Evolutionary conservation across 306 rosid genomes (phyloP), one percentile per base, ranked within the genome.

Genomic region (Pyrus pyrifolia): DNA sequence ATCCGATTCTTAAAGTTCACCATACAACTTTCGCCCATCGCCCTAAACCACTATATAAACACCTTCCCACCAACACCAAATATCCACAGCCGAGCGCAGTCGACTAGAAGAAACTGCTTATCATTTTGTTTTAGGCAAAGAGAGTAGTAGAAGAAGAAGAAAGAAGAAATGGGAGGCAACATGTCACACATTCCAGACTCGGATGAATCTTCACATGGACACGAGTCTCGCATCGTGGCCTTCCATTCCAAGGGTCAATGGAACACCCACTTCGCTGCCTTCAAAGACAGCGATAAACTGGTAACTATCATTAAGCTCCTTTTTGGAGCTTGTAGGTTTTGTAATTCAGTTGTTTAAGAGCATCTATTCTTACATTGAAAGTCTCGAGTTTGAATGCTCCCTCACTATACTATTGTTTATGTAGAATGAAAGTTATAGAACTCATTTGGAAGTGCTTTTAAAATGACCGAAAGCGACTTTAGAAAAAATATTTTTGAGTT

Each of bases 201-300:
- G 21, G 66, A 76, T 42, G 38, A n/a, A 63, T 31, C 88, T 13
- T 11, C 70, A 35, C 73, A 70, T 12, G 81, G 12, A 29, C 71
- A 67, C 8, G 73, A 23, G 55, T 80, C 89, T 21, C 70, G 76
- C 71, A 52, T 93, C 81, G 78, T 81, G n/a, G 70, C 82, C 46
- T 80, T 86, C 72, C 87, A 85, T 79, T 81, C 85, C 38, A 68
- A 83, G 73, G 82, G 78, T 21, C 77, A 87, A 71, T 93, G 97
- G 98, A 85, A 83, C 64, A 71, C 82, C 66, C 83, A 87, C 68
- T 75, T 86, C 79, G 81, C 85, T 72, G 90, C 89, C 38, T 78
- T 78, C 59, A 86, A 75, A 78, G 70, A 74, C 29, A 79, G 79
- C 3, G 67, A 91, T 80, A 93, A 91, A 80, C 86, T 93, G 88